Conservation (phyloP, 202 grass and related monocot genomes). For the Miscanthus sacchariflorus region DNA sequence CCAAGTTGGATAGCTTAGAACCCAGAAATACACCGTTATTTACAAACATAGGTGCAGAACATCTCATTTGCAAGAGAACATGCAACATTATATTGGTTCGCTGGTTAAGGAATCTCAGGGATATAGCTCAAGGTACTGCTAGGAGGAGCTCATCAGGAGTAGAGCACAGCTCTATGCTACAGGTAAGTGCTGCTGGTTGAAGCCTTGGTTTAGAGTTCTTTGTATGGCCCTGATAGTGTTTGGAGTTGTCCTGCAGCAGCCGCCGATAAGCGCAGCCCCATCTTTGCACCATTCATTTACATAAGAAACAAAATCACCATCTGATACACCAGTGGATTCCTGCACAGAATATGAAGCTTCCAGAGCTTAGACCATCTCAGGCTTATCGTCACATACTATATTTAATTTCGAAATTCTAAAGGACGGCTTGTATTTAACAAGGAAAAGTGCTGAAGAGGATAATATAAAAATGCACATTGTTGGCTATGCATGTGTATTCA, state of each 20-base stretch:
- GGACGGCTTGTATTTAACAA: background rate
- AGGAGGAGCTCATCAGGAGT: background rate
- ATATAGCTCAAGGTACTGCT: background rate
- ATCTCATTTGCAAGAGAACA: conserved; percentile 39
- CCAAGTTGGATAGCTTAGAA: conserved; percentile 12
- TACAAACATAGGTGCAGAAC: conserved; percentile 27
- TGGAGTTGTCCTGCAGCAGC: conserved; percentile 99
- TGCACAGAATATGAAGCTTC: conserved; percentile 45
- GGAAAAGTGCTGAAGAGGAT: background rate
- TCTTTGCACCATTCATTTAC: conserved; percentile 80
- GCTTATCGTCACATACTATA: background rate
- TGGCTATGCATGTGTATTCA: background rate
- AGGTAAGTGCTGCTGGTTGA: background rate
- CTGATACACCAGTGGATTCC: conserved; percentile 80
- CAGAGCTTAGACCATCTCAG: background rate
- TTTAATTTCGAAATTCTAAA: background rate
- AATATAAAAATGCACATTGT: background rate
- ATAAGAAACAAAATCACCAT: conserved; percentile 90
- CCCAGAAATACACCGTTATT: conserved; percentile 29
- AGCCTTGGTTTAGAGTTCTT: conserved; percentile 64
- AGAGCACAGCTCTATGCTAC: conserved; percentile 26
- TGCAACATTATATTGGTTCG: background rate
- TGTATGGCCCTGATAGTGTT: conserved; percentile 85
- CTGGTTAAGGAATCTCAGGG: background rate
- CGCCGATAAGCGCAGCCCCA: conserved; percentile 79